Evolutionary conservation across 805 yeast species (phyloP), one percentile per base, ranked within the genome.

Genomic region (Komagataella mondaviorum): DNA sequence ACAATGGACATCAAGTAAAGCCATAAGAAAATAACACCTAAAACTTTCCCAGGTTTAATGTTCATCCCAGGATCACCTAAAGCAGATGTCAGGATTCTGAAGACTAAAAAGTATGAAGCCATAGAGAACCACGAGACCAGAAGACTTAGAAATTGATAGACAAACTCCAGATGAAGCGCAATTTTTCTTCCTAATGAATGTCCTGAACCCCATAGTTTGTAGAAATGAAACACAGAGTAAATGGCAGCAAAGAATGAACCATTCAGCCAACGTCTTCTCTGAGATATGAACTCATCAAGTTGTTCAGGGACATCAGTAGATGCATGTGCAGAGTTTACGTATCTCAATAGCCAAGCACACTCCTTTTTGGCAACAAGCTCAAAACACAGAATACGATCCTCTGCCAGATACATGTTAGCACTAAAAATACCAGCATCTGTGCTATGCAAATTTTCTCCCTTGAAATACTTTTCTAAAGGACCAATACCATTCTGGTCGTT

Each of bases 401-500:
- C 98, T 6, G 99, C 99, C 52, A 91, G 75, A 66, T 90, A 93
- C 98, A 93, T 91, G 65, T 91, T 91, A 3, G 96, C 85, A 44
- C 91, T 87, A 72, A 91, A 93, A 50, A 91, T 81, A 47, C 96
- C 95, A 39, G 81, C 78, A 46, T 80, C 78, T 30, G 72, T 71
- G 53, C 82, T 83, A 54, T 80, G 84, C 56, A 90, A 72, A 53
- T 82, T 84, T 65, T 91, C 97, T 57, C 98, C 98, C 65, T 88
- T 87, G 67, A 93, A 84, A 64, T 91, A 91, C 63, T 88, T 87
- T 53, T 83, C 88, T 54, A 91, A 68, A 3, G 99, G 99, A 1
- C 88, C 89, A 20, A 17, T 44, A 44, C 46, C 46, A 20, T 44
- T 44, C n/a, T 17, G 23, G 45, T 78, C 77, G 5, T 96, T 96